Percentiles rank a stretch among this genome's conserved stretches.
phyloP scores from a whole-genome alignment of 805 yeast genomes.

The Lipomyces yamanashiensis region DNA sequence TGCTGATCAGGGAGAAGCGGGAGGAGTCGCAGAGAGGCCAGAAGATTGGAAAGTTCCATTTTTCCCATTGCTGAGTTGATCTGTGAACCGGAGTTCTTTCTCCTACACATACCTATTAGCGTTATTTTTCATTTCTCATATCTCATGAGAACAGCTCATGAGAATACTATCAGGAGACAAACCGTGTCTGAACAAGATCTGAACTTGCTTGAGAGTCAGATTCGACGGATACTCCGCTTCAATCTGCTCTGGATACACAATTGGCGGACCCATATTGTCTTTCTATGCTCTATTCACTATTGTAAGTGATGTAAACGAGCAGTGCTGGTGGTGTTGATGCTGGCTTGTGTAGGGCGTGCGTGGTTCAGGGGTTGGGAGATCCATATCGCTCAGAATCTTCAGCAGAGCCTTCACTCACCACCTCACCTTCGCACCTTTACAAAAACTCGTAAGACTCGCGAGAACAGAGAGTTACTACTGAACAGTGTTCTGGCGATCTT shows the following conservation, averaged over 20 bases:
- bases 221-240: conserved; percentile 23
- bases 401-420: too few species aligned
- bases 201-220: conserved; percentile 28
- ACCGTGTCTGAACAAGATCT: conserved; percentile 35
- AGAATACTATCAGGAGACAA: neutral
- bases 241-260: conserved; percentile 19
- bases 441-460: too few species aligned
- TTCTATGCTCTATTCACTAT: neutral
- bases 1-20: conserved; percentile 26
- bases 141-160: neutral
- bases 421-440: too few species aligned
- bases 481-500: too few species aligned
- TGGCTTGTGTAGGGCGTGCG: too few species aligned
- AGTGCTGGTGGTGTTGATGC: too few species aligned
- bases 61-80: conserved; percentile 30
- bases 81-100: conserved; percentile 35
- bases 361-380: too few species aligned
- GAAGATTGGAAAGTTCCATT: conserved; percentile 36
- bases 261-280: conserved; percentile 27
- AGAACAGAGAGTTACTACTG: too few species aligned
- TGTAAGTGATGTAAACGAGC: neutral
- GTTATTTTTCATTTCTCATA: neutral
- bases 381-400: too few species aligned
- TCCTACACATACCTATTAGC: conserved; percentile 11
- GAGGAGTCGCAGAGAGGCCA: conserved; percentile 36